Evolutionary conservation across 1,139 yeast genomes (phyloP).

Genomic region (Lodderomyces parapsilosis): DNA sequence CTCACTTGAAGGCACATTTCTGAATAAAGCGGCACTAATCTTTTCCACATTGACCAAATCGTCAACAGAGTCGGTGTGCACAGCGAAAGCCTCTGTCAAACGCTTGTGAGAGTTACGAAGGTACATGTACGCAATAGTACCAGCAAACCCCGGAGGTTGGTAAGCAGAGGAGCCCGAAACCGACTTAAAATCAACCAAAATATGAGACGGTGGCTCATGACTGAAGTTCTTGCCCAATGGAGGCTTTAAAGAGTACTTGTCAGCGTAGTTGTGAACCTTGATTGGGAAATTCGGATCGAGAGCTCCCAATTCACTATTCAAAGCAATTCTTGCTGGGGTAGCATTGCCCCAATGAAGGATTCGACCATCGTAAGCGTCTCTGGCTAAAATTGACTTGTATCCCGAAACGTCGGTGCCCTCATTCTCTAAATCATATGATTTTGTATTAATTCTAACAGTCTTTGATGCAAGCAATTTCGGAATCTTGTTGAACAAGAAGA

Average conservation of each 20-base stretch:
- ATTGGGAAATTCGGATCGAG: constrained; percentile 73
- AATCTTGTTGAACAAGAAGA: constrained; percentile 60
- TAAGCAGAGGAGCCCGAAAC: constrained; percentile 61
- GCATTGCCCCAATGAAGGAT: constrained; percentile 45
- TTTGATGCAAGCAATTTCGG: constrained; percentile 63
- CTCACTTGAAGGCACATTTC: constrained; percentile 73
- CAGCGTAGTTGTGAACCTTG: constrained; percentile 34
- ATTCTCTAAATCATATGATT: constrained; percentile 42
- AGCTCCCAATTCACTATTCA: constrained; percentile 69
- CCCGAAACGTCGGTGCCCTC: constrained; percentile 66
- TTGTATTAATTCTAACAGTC: constrained; percentile 39
- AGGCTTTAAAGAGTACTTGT: constrained; percentile 42
- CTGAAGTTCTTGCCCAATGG: constrained; percentile 45
- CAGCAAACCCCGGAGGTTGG: constrained; percentile 68
- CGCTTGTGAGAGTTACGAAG: constrained; percentile 64
- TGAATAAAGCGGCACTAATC: constrained; percentile 75
- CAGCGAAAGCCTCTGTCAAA: constrained; percentile 79
- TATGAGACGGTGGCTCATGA: constrained; percentile 66
- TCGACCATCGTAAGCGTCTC: constrained; percentile 64
- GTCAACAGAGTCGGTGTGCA: constrained; percentile 58
- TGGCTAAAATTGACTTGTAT: constrained; percentile 66
- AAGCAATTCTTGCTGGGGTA: constrained; percentile 61
- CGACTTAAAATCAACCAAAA: constrained; percentile 76
- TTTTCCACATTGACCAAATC: constrained; percentile 63
- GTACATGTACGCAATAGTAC: constrained; percentile 72